A percentile compares a stretch with the other conserved stretches of the same genome.
These are phyloP conservation scores for Tricholoma bakamatsutake DNA, from an alignment of 768 basidiomycete species.

Conservation along the genomic window DNA sequence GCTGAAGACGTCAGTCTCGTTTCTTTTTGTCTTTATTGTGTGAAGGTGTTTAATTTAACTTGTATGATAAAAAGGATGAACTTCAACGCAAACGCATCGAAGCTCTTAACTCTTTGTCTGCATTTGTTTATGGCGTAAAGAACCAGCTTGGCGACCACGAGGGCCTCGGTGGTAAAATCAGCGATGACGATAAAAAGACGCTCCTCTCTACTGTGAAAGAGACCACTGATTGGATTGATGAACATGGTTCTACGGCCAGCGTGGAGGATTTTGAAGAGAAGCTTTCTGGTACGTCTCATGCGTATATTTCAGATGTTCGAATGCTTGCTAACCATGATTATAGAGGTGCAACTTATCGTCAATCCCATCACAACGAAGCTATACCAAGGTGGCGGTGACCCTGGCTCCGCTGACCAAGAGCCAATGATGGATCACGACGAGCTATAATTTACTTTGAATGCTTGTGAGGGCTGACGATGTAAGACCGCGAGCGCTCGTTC, in stretches of 20 bases:
- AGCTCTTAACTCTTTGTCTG: slow-evolving; percentile 74
- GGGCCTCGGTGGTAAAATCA: slow-evolving; percentile 86
- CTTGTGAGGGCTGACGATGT: background rate
- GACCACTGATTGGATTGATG: slow-evolving; percentile 87
- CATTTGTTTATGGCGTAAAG: slow-evolving; percentile 84
- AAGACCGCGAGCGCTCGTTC: background rate
- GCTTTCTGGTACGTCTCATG: slow-evolving; percentile 41
- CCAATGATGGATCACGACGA: slow-evolving; percentile 40
- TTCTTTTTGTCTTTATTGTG: too few species aligned
- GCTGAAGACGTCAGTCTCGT: slow-evolving; percentile 27
- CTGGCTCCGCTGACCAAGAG: slow-evolving; percentile 33
- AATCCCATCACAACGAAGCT: slow-evolving; percentile 85
- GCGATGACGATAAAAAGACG: slow-evolving; percentile 77
- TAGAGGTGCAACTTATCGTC: slow-evolving; percentile 67
- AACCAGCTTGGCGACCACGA: slow-evolving; percentile 80
- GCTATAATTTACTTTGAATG: slow-evolving; percentile 25
- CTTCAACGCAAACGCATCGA: slow-evolving; percentile 79
- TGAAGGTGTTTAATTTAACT: slow-evolving; percentile 30
- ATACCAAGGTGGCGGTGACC: slow-evolving; percentile 38
- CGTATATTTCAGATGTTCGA: background rate
- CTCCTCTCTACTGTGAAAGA: slow-evolving; percentile 82
- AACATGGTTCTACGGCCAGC: slow-evolving; percentile 66
- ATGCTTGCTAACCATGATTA: slow-evolving; percentile 1
- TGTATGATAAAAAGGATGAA: slow-evolving; percentile 40
- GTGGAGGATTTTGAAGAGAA: slow-evolving; percentile 93